phyloP scores from a whole-genome alignment of 1,139 yeast species.

The Pichia terricola region DNA sequence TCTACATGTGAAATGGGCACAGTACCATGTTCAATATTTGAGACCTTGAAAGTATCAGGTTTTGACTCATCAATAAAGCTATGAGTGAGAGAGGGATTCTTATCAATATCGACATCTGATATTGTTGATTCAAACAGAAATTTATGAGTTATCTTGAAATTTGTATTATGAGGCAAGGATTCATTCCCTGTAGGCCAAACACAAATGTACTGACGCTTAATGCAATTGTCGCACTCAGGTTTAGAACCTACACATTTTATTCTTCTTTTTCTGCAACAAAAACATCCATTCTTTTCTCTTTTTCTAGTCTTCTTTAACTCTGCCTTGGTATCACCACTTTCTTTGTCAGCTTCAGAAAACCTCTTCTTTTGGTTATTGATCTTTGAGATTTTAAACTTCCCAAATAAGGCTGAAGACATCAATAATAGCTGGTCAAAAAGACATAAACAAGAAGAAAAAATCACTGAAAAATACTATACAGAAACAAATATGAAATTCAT shows the following conservation, averaged over 20 bases:
- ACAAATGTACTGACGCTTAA: constrained; percentile 28
- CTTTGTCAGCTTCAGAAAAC: too few species aligned
- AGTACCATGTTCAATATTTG: not conserved
- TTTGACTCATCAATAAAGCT: not conserved
- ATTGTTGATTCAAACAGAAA: not conserved
- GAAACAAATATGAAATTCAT: too few species aligned
- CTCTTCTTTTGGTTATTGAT: too few species aligned
- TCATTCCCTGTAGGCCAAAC: constrained; percentile 29
- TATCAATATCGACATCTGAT: too few species aligned
- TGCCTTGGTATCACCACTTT: too few species aligned
- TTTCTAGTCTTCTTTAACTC: not conserved
- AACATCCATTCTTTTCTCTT: constrained; percentile 13
- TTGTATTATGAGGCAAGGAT: constrained; percentile 19
- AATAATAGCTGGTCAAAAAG: not conserved
- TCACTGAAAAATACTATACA: too few species aligned
- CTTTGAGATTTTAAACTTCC: constrained; percentile 1
- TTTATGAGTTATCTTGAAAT: constrained; percentile 1
- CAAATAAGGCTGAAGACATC: not conserved
- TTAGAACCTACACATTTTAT: constrained; percentile 34
- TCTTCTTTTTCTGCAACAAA: constrained; percentile 29
- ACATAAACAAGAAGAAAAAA: too few species aligned
- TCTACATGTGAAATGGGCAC: too few species aligned
- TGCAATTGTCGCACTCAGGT: constrained; percentile 28
- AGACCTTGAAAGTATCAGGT: not conserved
- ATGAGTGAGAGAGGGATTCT: not conserved